Conservation (phyloP, 306 rosid species). For the Calophaca sinica region DNA sequence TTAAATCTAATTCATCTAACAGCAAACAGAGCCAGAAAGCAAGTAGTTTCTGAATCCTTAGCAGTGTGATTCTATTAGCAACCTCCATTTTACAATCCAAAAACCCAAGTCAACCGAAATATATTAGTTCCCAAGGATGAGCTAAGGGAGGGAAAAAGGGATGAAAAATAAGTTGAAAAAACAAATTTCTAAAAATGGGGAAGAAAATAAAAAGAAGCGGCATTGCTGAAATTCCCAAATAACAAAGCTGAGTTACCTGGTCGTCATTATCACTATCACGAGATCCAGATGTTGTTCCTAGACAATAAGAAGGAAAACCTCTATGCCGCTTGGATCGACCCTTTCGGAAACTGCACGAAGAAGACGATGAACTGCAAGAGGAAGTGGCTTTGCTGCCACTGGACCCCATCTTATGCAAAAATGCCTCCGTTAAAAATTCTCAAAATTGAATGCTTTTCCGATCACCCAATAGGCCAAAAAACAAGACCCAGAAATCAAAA, state of each 20-base stretch:
- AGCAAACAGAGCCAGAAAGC: constrained; percentile 3
- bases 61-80: constrained; percentile 29
- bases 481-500: constrained; percentile 52
- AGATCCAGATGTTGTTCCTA: constrained; percentile 81
- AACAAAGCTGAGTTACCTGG: constrained; percentile 52
- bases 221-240: not conserved
- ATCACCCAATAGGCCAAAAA: constrained; percentile 29
- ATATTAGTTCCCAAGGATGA: not conserved
- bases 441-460: constrained; percentile 23
- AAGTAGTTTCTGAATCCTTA: constrained; percentile 7
- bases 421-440: not conserved
- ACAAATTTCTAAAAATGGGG: no score
- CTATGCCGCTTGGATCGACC: constrained; percentile 63
- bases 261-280: constrained; percentile 73
- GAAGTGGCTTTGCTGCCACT: constrained; percentile 70
- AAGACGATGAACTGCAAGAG: not conserved
- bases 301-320: constrained; percentile 76
- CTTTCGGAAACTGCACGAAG: constrained; percentile 53
- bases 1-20: constrained; percentile 26
- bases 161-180: not conserved
- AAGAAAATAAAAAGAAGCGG: no score
- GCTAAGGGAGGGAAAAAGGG: not conserved
- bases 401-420: constrained; percentile 73
- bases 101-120: constrained; percentile 5
- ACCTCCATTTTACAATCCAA: constrained; percentile 29